Conservation (phyloP, 2,329 filamentous ascomycete genomes). For the Fusarium fracticaudum region DNA sequence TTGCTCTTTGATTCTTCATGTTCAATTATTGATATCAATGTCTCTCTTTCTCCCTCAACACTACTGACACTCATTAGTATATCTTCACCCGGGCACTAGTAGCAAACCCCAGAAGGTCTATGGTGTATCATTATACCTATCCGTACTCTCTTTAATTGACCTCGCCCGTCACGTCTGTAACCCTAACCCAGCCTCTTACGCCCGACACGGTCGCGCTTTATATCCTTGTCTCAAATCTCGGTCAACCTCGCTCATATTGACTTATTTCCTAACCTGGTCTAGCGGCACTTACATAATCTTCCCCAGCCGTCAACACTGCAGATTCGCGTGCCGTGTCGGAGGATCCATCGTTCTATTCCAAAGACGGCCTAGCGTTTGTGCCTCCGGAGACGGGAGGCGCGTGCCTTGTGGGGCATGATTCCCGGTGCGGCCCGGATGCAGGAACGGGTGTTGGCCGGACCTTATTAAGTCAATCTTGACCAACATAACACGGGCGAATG, state of each 20-base stretch:
- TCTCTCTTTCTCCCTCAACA: background rate
- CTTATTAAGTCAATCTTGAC: background rate
- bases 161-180: conserved; percentile 19
- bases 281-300: conserved; percentile 10
- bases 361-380: background rate
- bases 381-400: conserved; percentile 1
- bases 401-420: conserved; percentile 33
- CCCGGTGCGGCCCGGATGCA: conserved; percentile 37
- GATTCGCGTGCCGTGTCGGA: conserved; percentile 20
- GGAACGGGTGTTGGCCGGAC: conserved; percentile 24
- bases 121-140: background rate
- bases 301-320: conserved; percentile 8
- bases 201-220: conserved; percentile 28
- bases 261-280: conserved; percentile 32
- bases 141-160: background rate
- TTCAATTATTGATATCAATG: background rate
- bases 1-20: background rate
- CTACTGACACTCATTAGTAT: background rate
- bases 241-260: conserved; percentile 40
- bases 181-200: conserved; percentile 25
- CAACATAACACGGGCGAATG: background rate
- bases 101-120: background rate
- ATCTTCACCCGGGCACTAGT: background rate
- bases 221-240: conserved; percentile 3
- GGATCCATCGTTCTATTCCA: conserved; percentile 1